Evolutionary conservation across 2,329 filamentous ascomycete species (phyloP), one percentile per base, ranked within the genome.

Genomic region (Cladophialophora psammophila): DNA sequence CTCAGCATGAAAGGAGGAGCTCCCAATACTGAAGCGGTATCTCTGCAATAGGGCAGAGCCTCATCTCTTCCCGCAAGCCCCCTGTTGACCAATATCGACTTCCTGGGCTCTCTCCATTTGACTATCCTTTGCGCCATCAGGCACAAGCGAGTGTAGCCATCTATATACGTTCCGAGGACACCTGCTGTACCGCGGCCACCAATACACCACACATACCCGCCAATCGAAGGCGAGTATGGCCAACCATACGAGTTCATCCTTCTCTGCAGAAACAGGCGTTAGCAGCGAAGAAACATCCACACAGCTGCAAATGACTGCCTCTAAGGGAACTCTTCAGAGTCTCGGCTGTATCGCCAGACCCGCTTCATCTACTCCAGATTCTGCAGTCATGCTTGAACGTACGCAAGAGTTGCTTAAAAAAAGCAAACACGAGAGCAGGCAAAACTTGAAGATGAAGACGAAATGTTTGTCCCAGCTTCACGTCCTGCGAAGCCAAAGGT

Each of bases 291-390:
- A 26, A 15, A 31, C 52, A 9, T 13, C 35, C 18, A 32, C 26
- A 42, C 26, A 26, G 15, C 55, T 12, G n/a, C 10, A 12, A 63
- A 50, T 63, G 61, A 64, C 12, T 8, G 20, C n/a, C 42, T 20
- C 8, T 15, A 20, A 31, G 66, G 66, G 38, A 63, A 63, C 59
- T 13, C 63, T 68, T 15, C 66, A 68, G 52, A 35, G 36, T 38
- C 57, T 68, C 32, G 63, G 66, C 15, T 68, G 66, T 59, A 66
- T 68, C 36, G 59, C 66, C 15, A 38, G 66, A 56, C 60, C 35
- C 45, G 63, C 63, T 13, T 68, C 66, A 3, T 63, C 66, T 18
- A 15, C 48, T 32, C 66, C 59, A 12, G 45, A 66, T 35, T 12
- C 35, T 34, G 59, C 40, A 12, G 40, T 58, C 13, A 63, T 45